A percentile compares a stretch with the other conserved stretches of the same genome.
phyloP scores from a whole-genome alignment of 2,329 filamentous ascomycete genomes.

The Penicillium olsonii region DNA sequence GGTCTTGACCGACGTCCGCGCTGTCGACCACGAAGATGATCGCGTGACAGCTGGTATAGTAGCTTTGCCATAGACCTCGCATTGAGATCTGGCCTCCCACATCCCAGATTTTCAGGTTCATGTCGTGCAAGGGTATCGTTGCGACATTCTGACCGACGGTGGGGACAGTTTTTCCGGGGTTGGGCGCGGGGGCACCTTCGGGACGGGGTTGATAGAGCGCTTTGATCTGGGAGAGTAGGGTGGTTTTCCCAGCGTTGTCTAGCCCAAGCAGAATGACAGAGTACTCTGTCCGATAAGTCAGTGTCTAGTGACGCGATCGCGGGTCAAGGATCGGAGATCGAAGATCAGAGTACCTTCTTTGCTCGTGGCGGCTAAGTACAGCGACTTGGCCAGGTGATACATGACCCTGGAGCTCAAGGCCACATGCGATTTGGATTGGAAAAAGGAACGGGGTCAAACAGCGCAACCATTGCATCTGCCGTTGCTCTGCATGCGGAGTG shows the following conservation, averaged over 20 bases:
- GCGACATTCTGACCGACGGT: slow-evolving; percentile 97
- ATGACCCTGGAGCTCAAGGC: slow-evolving; percentile 51
- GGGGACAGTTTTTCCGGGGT: slow-evolving; percentile 83
- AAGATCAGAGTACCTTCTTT: slow-evolving; percentile 72
- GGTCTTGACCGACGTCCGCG: slow-evolving; percentile 81
- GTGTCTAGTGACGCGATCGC: neutral
- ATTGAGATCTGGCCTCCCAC: slow-evolving; percentile 90
- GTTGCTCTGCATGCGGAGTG: slow-evolving; percentile 3
- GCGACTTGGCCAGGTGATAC: slow-evolving; percentile 94
- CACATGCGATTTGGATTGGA: slow-evolving; percentile 11
- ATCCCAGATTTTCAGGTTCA: slow-evolving; percentile 99
- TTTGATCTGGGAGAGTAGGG: slow-evolving; percentile 95
- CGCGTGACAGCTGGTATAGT: slow-evolving; percentile 90
- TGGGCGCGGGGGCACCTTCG: slow-evolving; percentile 47
- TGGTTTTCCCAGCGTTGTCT: slow-evolving; percentile 98
- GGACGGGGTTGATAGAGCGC: slow-evolving; percentile 65
- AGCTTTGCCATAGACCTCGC: slow-evolving; percentile 90
- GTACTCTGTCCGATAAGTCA: slow-evolving; percentile 66
- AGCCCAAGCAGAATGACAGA: slow-evolving; percentile 95
- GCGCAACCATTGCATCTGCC: slow-evolving; percentile 24
- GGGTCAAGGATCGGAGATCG: neutral
- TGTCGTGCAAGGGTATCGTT: slow-evolving; percentile 84
- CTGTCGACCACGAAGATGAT: slow-evolving; percentile 98
- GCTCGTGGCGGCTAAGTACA: slow-evolving; percentile 93
- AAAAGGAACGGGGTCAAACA: neutral